Percentiles rank a stretch among this genome's conserved stretches.
Conservation (phyloP, 1,284 basidiomycete genomes). For the Malassezia restricta region DNA sequence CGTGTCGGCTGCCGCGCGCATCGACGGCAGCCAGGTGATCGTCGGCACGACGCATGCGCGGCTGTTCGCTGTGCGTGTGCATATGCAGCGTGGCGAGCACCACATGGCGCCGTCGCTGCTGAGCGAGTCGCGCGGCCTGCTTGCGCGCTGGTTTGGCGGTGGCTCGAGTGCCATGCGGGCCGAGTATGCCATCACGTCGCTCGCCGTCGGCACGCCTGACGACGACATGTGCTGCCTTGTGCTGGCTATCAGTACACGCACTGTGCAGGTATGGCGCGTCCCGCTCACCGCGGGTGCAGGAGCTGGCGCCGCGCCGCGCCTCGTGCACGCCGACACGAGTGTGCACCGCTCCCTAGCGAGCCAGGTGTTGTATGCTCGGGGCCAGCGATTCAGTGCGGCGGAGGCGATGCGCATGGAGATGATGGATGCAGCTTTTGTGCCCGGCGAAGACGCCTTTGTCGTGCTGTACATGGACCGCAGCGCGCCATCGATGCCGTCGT, state of each 20-base stretch:
- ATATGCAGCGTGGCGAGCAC: conserved; percentile 7
- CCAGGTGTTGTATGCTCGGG: conserved; percentile 20
- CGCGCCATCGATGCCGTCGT: conserved; percentile 16
- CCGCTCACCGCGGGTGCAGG: conserved; percentile 28
- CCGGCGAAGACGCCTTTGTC: conserved; percentile 18
- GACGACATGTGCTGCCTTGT: conserved; percentile 18
- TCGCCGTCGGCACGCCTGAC: background rate
- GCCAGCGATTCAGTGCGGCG: conserved; percentile 26
- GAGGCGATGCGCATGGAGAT: conserved; percentile 19
- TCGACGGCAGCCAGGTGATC: conserved; percentile 11
- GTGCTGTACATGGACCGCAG: conserved; percentile 24
- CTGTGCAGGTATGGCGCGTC: conserved; percentile 39
- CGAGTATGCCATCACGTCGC: conserved; percentile 14
- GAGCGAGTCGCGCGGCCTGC: conserved; percentile 28
- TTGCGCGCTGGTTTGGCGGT: conserved; percentile 34
- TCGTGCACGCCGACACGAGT: conserved; percentile 19
- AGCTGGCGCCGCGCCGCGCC: conserved; percentile 23
- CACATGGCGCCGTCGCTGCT: conserved; percentile 11
- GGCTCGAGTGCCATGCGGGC: conserved; percentile 20
- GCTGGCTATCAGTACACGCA: conserved; percentile 28
- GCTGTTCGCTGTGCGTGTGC: conserved; percentile 6
- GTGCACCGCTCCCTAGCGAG: conserved; percentile 12
- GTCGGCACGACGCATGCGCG: conserved; percentile 6
- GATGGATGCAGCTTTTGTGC: conserved; percentile 17
- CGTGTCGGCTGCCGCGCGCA: conserved; percentile 3